Evolutionary conservation across 352 stramenopile genomes (phyloP).

Genomic region (Globisporangium rhizosaccharum): DNA sequence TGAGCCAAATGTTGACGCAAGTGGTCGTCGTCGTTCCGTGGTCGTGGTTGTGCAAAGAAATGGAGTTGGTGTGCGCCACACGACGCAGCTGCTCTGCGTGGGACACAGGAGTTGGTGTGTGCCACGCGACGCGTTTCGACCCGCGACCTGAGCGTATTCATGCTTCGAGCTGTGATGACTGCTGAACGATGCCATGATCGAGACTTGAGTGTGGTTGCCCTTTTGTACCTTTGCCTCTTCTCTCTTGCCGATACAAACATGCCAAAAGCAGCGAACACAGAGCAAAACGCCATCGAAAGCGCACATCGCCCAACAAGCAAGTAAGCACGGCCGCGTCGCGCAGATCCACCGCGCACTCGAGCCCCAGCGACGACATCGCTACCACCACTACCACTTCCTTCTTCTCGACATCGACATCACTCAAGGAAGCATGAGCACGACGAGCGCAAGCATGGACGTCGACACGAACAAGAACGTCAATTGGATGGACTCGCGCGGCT

Average conservation of each 20-base stretch:
- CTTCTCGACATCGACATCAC: not conserved
- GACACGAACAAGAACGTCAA: slow-evolving; percentile 90
- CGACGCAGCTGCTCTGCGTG: not conserved
- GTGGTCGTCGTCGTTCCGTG: too few relatives aligned
- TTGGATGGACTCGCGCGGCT: slow-evolving; percentile 86
- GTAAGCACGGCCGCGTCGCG: too few relatives aligned
- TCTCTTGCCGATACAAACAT: not conserved
- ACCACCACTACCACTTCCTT: too few relatives aligned
- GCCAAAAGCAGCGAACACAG: not conserved
- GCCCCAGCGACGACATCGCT: too few relatives aligned
- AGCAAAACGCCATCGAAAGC: not conserved
- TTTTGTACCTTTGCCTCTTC: too few relatives aligned
- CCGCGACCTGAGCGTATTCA: not conserved
- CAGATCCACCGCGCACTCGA: not conserved
- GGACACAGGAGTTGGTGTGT: not conserved
- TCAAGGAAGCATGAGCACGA: slow-evolving; percentile 7
- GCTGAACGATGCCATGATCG: not conserved
- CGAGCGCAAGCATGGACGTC: slow-evolving; percentile 24
- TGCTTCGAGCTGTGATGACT: not conserved
- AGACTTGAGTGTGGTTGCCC: too few relatives aligned
- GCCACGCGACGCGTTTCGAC: too few relatives aligned
- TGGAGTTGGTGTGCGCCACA: too few relatives aligned
- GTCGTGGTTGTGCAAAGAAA: too few relatives aligned
- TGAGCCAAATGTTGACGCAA: too few relatives aligned
- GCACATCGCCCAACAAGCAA: slow-evolving; percentile 19